Conservation (phyloP, 1,139 yeast genomes). For the Taiozyma onychis region DNA sequence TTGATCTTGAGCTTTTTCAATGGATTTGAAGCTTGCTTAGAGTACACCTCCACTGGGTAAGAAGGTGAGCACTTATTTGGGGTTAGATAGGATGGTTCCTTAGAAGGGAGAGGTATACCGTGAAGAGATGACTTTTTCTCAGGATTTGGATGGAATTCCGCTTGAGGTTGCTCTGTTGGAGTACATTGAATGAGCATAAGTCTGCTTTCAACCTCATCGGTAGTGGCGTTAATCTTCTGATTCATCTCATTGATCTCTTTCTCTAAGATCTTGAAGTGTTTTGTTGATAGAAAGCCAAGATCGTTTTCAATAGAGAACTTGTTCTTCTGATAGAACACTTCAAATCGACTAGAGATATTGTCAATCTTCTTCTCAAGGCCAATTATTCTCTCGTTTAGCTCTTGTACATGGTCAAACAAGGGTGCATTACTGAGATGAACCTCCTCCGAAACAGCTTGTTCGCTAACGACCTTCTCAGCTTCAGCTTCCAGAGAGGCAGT, state of each 20-base stretch:
- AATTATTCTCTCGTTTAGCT: not conserved
- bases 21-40: not conserved
- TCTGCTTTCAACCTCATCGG: constrained; percentile 6
- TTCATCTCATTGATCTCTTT: constrained; percentile 15
- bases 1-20: not conserved
- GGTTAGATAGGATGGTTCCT: constrained; percentile 7
- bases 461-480: constrained; percentile 9
- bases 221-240: constrained; percentile 3
- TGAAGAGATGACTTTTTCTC: constrained; percentile 10
- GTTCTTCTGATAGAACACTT: constrained; percentile 9
- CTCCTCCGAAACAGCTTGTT: not conserved
- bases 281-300: constrained; percentile 7
- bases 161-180: not conserved
- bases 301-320: constrained; percentile 11
- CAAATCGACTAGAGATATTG: constrained; percentile 5
- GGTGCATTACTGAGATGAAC: not conserved
- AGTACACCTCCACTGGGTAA: constrained; percentile 5
- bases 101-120: constrained; percentile 12
- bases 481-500: constrained; percentile 13
- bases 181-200: not conserved
- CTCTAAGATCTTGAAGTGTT: constrained; percentile 16
- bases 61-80: not conserved
- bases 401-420: not conserved
- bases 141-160: not conserved
- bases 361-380: constrained; percentile 4